Conservation (phyloP, 345 rosid genomes). For the Camelina laxa region DNA sequence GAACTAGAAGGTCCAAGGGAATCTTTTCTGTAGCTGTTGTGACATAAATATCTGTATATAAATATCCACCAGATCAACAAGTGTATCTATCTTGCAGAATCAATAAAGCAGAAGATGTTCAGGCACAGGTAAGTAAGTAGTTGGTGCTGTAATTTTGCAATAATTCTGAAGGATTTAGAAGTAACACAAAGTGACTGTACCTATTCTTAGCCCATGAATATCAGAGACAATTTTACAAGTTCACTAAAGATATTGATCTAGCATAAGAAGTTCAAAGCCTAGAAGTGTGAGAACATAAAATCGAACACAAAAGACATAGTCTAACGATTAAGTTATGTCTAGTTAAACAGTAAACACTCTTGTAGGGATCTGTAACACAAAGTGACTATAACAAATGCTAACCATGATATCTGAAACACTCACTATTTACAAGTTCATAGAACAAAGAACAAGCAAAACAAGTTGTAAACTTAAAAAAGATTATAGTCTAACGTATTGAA, state of each 20-base stretch:
- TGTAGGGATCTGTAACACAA: neutral
- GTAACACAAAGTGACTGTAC: neutral
- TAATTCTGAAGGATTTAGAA: neutral
- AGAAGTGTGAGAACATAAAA: neutral
- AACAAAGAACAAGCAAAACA: neutral
- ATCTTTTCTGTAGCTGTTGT: constrained; percentile 36
- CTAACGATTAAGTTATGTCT: neutral
- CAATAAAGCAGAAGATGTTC: constrained; percentile 23
- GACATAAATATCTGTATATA: constrained; percentile 15
- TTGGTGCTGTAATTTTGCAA: constrained; percentile 12
- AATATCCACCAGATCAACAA: constrained; percentile 18
- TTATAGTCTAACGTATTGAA: neutral
- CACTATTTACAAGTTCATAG: neutral
- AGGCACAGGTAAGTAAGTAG: neutral
- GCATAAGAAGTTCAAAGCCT: neutral
- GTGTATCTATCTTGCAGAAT: constrained; percentile 26
- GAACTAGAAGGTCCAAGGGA: constrained; percentile 26
- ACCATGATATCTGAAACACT: constrained; percentile 1
- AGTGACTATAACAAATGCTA: neutral
- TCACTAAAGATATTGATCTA: neutral
- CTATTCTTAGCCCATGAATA: neutral
- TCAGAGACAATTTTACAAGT: constrained; percentile 10
- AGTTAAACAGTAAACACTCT: neutral
- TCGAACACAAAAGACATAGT: neutral
- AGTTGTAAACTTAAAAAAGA: neutral